Base-by-base conservation (phyloP, 1,284 basidiomycete genomes). In the Gymnopus androsaceus region DNA sequence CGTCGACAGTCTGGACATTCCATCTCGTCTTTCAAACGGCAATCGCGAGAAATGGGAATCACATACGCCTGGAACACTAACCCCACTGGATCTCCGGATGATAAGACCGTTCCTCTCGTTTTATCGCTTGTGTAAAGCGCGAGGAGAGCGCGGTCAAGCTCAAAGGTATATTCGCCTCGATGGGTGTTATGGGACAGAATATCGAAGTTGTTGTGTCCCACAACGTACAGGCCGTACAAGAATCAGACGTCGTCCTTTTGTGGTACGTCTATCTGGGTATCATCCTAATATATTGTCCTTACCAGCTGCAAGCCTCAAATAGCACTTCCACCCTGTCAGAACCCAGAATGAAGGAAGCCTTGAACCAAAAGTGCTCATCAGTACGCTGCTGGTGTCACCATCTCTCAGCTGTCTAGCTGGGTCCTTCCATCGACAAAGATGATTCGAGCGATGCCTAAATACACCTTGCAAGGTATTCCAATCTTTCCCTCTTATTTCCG, bases 391-490 rank as follows among this genome's bases (percentile, higher is more conserved):
- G 97, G 97, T 61, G 88, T 98, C 4, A 96, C 92, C 15, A 92
- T 98, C 63, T 65, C 78, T 15, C 95, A 98, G 72, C 78, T 99
- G 38, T 73, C 78, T 50, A 78, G 72, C 8, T 91, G 89, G 88
- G 91, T 96, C 27, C 76, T 80, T 17, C 76, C 85, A 0, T 78
- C 77, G n/a, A 94, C 94, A 36, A 87, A 84, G 62, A 92, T 98
- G 49, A 88, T 98, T 49, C 86, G 97, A 52, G 94, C 95, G 3
- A 99, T 99, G 97, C 96, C 97, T 60, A 99, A n/a, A 99, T 70
- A 99, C 97, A 1, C 95, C 97, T 7, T 94, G 93, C 78, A 94
- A 94, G 73, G 95, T 94, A 59, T 60, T 67, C 21, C 40, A 50
- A 46, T 25, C 38, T 25, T 23, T 25, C 34, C 28, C 33, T 41